These are phyloP conservation scores for Carex arenaria DNA, from an alignment of 202 grass and related monocot genomes.

Conservation along the genomic window DNA sequence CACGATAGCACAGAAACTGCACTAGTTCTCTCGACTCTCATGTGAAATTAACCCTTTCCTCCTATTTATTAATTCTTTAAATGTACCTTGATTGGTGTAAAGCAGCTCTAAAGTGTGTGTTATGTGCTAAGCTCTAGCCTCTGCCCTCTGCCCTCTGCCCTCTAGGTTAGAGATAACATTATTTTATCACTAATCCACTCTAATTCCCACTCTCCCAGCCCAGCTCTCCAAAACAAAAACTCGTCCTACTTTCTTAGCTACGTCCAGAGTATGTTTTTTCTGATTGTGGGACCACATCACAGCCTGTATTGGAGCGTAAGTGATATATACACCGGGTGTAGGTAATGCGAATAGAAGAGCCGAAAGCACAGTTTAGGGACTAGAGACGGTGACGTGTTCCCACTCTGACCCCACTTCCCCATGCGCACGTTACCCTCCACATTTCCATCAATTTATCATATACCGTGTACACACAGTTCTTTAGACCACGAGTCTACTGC, in stretches of 20 bases:
- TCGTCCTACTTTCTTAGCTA: not conserved
- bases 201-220: not conserved
- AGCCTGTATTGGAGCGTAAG: not conserved
- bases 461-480: not conserved
- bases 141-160: too few relatives aligned
- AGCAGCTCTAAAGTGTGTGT: conserved; percentile 22
- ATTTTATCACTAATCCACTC: conserved; percentile 15
- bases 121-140: conserved; percentile 11
- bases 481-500: not conserved
- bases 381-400: conserved; percentile 31
- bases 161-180: conserved; percentile 21
- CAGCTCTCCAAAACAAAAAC: not conserved
- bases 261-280: not conserved
- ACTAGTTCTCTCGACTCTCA: not conserved
- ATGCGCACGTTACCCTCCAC: conserved; percentile 34
- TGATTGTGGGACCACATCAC: not conserved
- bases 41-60: not conserved
- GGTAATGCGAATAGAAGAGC: not conserved
- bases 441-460: not conserved
- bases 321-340: not conserved
- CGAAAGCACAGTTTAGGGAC: conserved; percentile 23
- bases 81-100: not conserved
- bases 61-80: conserved; percentile 6
- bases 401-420: conserved; percentile 24
- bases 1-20: not conserved